phyloP scores from a whole-genome alignment of 2,329 filamentous ascomycete genomes.

The Aureobasidium vineae region DNA sequence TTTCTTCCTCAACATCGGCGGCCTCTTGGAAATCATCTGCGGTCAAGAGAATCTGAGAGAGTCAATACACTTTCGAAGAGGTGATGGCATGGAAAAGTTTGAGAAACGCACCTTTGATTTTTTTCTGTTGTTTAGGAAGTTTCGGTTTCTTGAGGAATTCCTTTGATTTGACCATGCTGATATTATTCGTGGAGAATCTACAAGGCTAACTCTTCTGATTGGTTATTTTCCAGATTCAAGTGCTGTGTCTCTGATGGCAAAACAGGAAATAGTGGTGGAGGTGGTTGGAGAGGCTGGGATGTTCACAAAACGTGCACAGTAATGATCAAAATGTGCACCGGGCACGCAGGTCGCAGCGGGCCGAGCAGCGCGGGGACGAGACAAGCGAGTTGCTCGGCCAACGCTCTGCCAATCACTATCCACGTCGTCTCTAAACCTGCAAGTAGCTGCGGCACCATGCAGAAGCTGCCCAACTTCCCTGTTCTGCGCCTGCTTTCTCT shows the following conservation, averaged over 20 bases:
- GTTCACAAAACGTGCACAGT: slow-evolving; percentile 2
- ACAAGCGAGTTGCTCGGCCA: slow-evolving; percentile 13
- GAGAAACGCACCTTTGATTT: slow-evolving; percentile 14
- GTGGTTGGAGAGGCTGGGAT: not conserved
- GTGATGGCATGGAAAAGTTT: not conserved
- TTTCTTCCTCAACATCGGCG: slow-evolving; percentile 68
- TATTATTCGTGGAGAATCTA: not conserved
- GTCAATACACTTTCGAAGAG: not conserved
- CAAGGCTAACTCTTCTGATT: not conserved
- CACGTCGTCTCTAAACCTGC: slow-evolving; percentile 7
- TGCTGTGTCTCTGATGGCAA: not conserved
- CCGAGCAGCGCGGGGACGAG: not conserved
- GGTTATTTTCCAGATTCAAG: not conserved
- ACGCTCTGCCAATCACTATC: slow-evolving; percentile 23
- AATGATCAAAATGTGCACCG: slow-evolving; percentile 11
- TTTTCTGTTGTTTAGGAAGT: slow-evolving; percentile 25
- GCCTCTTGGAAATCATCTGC: slow-evolving; percentile 67
- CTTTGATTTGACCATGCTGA: slow-evolving; percentile 23
- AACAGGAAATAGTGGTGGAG: not conserved
- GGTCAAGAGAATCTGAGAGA: slow-evolving; percentile 48
- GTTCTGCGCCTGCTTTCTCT: not conserved
- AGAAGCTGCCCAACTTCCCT: slow-evolving; percentile 19
- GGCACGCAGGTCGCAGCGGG: not conserved
- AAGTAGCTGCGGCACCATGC: slow-evolving; percentile 17
- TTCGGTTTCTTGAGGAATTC: slow-evolving; percentile 26